Evolutionary conservation across 352 stramenopile genomes (phyloP), one percentile per base, ranked within the genome.

Genomic region (Globisporangium okanoganense): DNA sequence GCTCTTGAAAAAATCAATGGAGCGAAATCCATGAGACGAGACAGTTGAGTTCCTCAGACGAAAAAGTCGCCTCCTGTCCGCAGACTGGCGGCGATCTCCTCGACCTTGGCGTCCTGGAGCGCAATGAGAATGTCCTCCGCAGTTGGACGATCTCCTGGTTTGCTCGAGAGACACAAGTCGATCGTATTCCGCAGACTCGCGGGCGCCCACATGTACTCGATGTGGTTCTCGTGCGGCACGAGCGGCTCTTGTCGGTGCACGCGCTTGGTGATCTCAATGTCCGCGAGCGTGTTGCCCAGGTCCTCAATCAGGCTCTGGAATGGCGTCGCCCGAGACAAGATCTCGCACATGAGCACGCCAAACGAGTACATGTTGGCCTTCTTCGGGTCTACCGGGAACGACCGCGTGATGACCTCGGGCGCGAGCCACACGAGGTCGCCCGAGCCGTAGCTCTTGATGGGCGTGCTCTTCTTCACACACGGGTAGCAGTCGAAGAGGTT

Each of bases 311-410:
- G 63, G 31, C 60, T 65, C 49, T 83, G 71, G 33, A 83, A 90
- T 10, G 78, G 80, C 56, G 66, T 58, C 22, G 65, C 45, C 10
- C 75, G 73, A n/a, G 79, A 79, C 20, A 83, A 75, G 61, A 90
- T 73, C 63, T 88, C 79, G 55, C 72, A 68, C 47, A 87, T 67
- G 31, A 90, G 58, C 18, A 90, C 69, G 22, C 79, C 80, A 24
- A 90, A 81, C n/a, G 80, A 63, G 67, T 82, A 90, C 52, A 87
- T 77, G 50, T 90, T 86, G 47, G 64, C 76, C 24, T 78, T 80
- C 20, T 68, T 67, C 41, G 66, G 64, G 35, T 86, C 73, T 64
- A 87, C 76, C 7, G 64, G 72, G 25, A 66, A 72, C 16, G 70
- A 76, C 5, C 75, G 69, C 43, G 61, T 79, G 49, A 87, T 65